Conservation (phyloP, 345 rosid species). For the Stellera chamaejasme region DNA sequence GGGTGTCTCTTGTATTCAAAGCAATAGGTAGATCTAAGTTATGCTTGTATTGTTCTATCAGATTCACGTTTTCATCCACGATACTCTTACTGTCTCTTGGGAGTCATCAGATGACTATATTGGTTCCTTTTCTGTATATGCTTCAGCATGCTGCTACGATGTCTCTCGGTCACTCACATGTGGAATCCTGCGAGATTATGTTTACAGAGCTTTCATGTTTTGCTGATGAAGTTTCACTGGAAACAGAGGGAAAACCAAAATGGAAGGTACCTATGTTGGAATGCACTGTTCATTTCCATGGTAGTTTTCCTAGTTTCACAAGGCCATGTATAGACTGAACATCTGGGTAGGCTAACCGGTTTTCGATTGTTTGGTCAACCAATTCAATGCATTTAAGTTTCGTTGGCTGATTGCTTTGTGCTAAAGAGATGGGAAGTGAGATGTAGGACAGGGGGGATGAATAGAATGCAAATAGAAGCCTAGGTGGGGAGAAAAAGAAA, state of each 20-base stretch:
- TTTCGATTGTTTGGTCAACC: too few relatives aligned
- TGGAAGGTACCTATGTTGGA: constrained; percentile 59
- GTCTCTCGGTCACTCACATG: constrained; percentile 93
- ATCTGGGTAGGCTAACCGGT: too few relatives aligned
- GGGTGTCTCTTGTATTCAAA: too few relatives aligned
- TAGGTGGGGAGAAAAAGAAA: too few relatives aligned
- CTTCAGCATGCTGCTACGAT: constrained; percentile 79
- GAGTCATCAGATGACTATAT: not conserved
- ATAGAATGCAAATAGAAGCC: too few relatives aligned
- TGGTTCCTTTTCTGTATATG: constrained; percentile 12
- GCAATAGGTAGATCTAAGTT: not conserved
- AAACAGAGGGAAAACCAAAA: constrained; percentile 80
- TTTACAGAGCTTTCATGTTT: constrained; percentile 72
- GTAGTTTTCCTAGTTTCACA: not conserved
- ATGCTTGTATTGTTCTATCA: not conserved
- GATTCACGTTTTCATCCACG: not conserved
- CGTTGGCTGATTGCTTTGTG: too few relatives aligned
- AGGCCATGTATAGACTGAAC: too few relatives aligned
- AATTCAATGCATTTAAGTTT: too few relatives aligned
- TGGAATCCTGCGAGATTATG: constrained; percentile 91
- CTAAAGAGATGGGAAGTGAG: too few relatives aligned
- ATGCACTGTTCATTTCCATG: not conserved
- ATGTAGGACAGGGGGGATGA: too few relatives aligned
- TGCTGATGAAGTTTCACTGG: constrained; percentile 76
- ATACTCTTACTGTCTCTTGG: constrained; percentile 7